Conservation (phyloP, 805 yeast species). For the Saccharomyces kudriavzevii region DNA sequence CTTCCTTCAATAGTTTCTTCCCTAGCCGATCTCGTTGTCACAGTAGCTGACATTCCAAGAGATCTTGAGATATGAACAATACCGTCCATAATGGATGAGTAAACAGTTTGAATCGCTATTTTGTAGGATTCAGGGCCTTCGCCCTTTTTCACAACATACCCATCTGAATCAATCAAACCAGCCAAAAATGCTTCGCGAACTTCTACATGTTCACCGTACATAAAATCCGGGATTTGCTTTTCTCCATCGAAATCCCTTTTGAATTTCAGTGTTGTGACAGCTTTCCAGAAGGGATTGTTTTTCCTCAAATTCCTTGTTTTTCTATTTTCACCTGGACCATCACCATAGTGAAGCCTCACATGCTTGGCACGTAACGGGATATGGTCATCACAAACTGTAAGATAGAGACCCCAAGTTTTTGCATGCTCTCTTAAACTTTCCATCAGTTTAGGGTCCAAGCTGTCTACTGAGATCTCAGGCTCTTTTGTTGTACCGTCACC, state of each 20-base stretch:
- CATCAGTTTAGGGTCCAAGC: constrained; percentile 20
- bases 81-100: constrained; percentile 31
- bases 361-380: constrained; percentile 20
- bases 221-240: constrained; percentile 31
- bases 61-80: constrained; percentile 36
- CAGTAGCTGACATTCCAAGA: constrained; percentile 34
- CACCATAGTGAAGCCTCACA: constrained; percentile 18
- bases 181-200: constrained; percentile 40
- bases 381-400: constrained; percentile 15
- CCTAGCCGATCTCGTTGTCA: constrained; percentile 23
- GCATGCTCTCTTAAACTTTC: constrained; percentile 22
- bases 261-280: constrained; percentile 19
- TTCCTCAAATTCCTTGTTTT: constrained; percentile 15
- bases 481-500: constrained; percentile 31
- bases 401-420: constrained; percentile 21
- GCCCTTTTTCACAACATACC: constrained; percentile 22
- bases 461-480: constrained; percentile 28
- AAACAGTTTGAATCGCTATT: constrained; percentile 30
- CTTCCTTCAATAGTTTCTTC: constrained; percentile 15
- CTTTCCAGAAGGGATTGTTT: constrained; percentile 29
- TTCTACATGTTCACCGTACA: constrained; percentile 32
- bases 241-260: constrained; percentile 15
- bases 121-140: constrained; percentile 12
- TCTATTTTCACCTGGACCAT: constrained; percentile 6
- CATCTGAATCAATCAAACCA: constrained; percentile 38